Conservation (phyloP, 2,329 filamentous ascomycete genomes). For the Tolypocladium inflatum region DNA sequence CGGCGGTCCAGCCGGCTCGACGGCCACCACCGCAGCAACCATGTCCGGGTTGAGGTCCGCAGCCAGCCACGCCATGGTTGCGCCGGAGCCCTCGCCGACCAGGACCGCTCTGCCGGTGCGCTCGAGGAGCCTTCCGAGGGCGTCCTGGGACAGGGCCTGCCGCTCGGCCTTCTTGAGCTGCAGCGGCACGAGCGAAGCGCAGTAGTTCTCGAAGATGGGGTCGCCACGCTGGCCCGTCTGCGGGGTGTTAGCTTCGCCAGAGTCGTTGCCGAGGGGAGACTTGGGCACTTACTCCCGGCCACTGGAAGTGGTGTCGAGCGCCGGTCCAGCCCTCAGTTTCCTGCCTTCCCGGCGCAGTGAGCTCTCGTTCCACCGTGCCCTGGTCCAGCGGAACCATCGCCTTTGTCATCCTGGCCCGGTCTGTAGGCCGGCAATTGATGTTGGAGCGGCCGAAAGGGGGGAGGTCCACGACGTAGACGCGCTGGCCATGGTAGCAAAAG, state of each 20-base stretch:
- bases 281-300: conserved; percentile 23
- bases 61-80: conserved; percentile 34
- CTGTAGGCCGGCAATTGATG: conserved; percentile 5
- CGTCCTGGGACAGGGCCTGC: conserved; percentile 20
- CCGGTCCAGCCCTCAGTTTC: conserved; percentile 11
- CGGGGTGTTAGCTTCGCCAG: not conserved
- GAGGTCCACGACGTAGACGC: conserved; percentile 33
- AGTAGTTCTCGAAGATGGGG: conserved; percentile 37
- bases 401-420: conserved; percentile 7
- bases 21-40: conserved; percentile 36
- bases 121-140: conserved; percentile 32
- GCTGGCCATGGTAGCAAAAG: conserved; percentile 31
- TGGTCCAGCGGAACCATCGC: conserved; percentile 10
- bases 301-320: conserved; percentile 22
- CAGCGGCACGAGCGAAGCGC: conserved; percentile 29
- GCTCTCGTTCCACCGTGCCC: conserved; percentile 14
- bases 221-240: conserved; percentile 31
- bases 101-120: conserved; percentile 31
- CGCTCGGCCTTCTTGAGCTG: conserved; percentile 15
- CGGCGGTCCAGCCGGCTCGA: conserved; percentile 46
- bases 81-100: conserved; percentile 40
- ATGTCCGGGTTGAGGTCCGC: conserved; percentile 37
- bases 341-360: conserved; percentile 20
- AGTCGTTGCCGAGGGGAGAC: too few species aligned
- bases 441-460: conserved; percentile 28